Conservation (phyloP, 2,329 filamentous ascomycete species). For the Acarospora socialis region DNA sequence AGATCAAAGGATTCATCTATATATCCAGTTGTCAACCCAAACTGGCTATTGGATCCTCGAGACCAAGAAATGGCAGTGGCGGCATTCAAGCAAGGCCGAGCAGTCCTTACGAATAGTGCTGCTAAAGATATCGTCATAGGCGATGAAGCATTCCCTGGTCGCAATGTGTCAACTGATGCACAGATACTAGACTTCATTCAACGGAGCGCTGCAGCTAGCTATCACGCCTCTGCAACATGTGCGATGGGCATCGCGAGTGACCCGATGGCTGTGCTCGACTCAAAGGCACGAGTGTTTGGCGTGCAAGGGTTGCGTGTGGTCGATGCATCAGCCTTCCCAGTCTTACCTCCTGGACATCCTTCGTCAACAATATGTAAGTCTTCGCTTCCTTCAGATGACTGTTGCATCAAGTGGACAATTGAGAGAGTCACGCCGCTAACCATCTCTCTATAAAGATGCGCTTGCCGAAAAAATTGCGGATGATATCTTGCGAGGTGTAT, state of each 20-base stretch:
- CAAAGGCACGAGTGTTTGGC: slow-evolving; percentile 18
- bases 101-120: too few species aligned
- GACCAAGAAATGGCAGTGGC: slow-evolving; percentile 27
- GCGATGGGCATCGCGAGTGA: slow-evolving; percentile 24
- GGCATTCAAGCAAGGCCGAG: slow-evolving; percentile 21
- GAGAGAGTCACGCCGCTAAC: too few species aligned
- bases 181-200: slow-evolving; percentile 27
- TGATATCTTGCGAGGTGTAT: slow-evolving; percentile 15
- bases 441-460: slow-evolving; percentile 23
- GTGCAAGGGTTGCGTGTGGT: slow-evolving; percentile 22
- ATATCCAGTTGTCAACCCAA: slow-evolving; percentile 21
- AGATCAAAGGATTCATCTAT: slow-evolving; percentile 16
- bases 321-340: slow-evolving; percentile 22
- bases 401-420: too few species aligned
- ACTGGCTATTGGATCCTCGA: slow-evolving; percentile 17
- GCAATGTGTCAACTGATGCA: slow-evolving; percentile 26
- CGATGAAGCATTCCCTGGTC: slow-evolving; percentile 26
- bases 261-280: slow-evolving; percentile 22
- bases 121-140: slow-evolving; percentile 24
- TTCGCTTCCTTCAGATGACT: not conserved
- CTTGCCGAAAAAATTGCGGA: slow-evolving; percentile 31
- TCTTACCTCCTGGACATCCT: slow-evolving; percentile 28
- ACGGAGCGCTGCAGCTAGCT: slow-evolving; percentile 21
- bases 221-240: slow-evolving; percentile 23
- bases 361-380: slow-evolving; percentile 26